phyloP scores from a whole-genome alignment of 345 rosid species.

The Alliaria petiolata region DNA sequence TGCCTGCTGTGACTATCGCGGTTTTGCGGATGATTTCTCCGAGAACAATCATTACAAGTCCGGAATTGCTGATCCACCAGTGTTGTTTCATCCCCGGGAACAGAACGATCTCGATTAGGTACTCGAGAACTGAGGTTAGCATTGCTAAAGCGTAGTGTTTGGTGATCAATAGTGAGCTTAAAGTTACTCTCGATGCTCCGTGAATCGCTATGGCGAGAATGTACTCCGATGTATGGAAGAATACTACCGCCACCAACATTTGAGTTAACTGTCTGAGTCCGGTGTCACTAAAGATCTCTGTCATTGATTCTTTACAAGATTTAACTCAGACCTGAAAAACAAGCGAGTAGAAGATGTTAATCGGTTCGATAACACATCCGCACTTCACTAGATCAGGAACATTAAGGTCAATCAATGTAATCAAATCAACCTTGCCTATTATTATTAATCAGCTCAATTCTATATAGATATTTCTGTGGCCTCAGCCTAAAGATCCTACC shows the following conservation, averaged over 20 bases:
- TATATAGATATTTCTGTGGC: too few species aligned
- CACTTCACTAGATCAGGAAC: conserved; percentile 9
- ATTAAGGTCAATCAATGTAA: background rate
- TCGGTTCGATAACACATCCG: background rate
- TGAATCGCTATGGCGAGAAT: conserved; percentile 47
- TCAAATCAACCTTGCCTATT: too few species aligned
- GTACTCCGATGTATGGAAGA: conserved; percentile 65
- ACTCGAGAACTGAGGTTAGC: conserved; percentile 51
- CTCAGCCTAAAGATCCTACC: too few species aligned
- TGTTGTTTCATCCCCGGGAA: conserved; percentile 57
- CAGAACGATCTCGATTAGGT: conserved; percentile 37
- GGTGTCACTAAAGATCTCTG: conserved; percentile 44
- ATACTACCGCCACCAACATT: conserved; percentile 44
- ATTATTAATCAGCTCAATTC: too few species aligned
- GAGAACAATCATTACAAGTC: conserved; percentile 43
- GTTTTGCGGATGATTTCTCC: conserved; percentile 60
- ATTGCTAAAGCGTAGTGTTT: conserved; percentile 54
- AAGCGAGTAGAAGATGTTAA: conserved; percentile 13
- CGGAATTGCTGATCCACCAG: conserved; percentile 60
- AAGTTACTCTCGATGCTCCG: conserved; percentile 50
- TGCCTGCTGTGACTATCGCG: conserved; percentile 67
- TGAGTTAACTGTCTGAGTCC: conserved; percentile 53
- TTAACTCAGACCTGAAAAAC: conserved; percentile 40
- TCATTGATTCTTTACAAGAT: conserved; percentile 41
- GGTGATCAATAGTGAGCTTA: conserved; percentile 58